Percentiles rank a stretch among this genome's conserved stretches.
These are phyloP conservation scores for Penicillium expansum DNA, from an alignment of 2,329 filamentous ascomycete species.

Conservation along the genomic window DNA sequence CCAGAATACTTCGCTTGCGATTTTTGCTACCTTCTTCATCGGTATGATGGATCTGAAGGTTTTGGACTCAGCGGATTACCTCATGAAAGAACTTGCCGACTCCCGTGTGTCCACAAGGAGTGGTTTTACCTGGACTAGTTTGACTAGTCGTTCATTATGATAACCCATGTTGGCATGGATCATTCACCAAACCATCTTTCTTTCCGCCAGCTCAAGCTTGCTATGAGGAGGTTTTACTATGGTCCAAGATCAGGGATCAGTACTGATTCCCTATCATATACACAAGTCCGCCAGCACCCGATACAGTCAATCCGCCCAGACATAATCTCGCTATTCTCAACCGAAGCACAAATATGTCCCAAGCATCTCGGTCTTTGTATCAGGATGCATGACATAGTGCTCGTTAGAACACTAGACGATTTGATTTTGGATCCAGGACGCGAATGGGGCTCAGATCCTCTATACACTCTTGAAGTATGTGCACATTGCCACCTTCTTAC, in stretches of 20 bases:
- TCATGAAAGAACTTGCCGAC: not conserved
- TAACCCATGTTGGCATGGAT: too few relatives aligned
- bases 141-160: too few relatives aligned
- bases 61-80: conserved; percentile 1
- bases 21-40: conserved; percentile 11
- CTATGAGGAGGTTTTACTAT: too few relatives aligned
- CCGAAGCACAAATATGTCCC: conserved; percentile 7
- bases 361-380: conserved; percentile 11
- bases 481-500: not conserved
- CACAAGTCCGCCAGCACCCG: too few relatives aligned
- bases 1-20: conserved; percentile 17
- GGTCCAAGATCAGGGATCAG: too few relatives aligned
- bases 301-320: not conserved
- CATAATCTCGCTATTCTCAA: conserved; percentile 8
- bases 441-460: not conserved
- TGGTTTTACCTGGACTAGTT: too few relatives aligned
- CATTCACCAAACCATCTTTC: too few relatives aligned
- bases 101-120: conserved; percentile 6
- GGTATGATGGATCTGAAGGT: conserved; percentile 10
- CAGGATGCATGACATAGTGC: conserved; percentile 12
- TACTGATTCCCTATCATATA: too few relatives aligned
- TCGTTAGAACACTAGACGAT: not conserved
- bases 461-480: not conserved
- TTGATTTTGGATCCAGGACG: not conserved
- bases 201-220: too few relatives aligned